Evolutionary conservation across 768 basidiomycete species (phyloP).

Genomic region (Suillus subluteus): DNA sequence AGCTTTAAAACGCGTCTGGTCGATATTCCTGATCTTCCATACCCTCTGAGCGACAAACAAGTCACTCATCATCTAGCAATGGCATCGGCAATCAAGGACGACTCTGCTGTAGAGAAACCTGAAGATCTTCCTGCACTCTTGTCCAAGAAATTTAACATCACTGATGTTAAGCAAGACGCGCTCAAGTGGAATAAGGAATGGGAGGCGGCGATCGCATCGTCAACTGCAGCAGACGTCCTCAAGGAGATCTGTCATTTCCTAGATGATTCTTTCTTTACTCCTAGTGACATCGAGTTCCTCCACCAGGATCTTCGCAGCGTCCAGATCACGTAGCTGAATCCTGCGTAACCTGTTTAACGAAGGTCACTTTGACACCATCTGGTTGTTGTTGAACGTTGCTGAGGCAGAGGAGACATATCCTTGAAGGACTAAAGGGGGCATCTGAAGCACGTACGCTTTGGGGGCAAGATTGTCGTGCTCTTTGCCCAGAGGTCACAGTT

Average conservation of each 20-base stretch:
- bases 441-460: slow-evolving; percentile 1
- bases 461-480: slow-evolving; percentile 20
- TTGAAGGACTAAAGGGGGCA: slow-evolving; percentile 20
- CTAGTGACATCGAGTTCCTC: neutral
- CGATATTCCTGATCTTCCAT: neutral
- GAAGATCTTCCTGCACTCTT: neutral
- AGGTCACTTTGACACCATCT: slow-evolving; percentile 17
- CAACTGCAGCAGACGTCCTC: slow-evolving; percentile 18
- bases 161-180: slow-evolving; percentile 15
- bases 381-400: slow-evolving; percentile 21
- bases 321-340: neutral
- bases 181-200: slow-evolving; percentile 26
- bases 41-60: neutral
- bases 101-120: neutral
- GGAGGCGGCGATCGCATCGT: slow-evolving; percentile 20
- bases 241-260: slow-evolving; percentile 7
- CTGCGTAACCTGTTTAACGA: neutral
- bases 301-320: slow-evolving; percentile 5
- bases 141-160: slow-evolving; percentile 11
- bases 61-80: neutral
- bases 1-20: slow-evolving; percentile 2
- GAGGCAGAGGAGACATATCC: slow-evolving; percentile 18
- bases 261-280: neutral
- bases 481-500: slow-evolving; percentile 23
- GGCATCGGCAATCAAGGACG: neutral